phyloP scores from a whole-genome alignment of 179 eudicot species.

The Amaranthus tricolor region DNA sequence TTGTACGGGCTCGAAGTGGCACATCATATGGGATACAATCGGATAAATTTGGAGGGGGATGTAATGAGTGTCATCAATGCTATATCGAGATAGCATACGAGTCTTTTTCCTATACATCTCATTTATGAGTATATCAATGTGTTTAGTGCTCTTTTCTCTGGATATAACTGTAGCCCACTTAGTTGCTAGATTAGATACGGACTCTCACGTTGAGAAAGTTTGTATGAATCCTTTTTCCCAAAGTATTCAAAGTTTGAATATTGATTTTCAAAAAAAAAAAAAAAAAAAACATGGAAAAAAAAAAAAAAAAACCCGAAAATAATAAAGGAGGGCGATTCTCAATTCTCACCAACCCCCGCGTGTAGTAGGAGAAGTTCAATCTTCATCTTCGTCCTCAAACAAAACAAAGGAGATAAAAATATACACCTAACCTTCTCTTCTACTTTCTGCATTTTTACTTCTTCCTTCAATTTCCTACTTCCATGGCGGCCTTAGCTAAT shows the following conservation, averaged over 20 bases:
- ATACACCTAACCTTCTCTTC: no score
- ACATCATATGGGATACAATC: not conserved
- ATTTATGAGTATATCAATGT: not conserved
- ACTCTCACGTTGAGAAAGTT: not conserved
- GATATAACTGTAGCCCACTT: not conserved
- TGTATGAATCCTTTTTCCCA: not conserved
- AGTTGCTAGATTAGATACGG: not conserved
- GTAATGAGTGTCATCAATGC: not conserved
- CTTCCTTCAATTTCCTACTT: constrained; percentile 11
- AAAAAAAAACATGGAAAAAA: no score
- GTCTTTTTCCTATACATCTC: not conserved
- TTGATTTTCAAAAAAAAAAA: no score
- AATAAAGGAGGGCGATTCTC: constrained; percentile 6
- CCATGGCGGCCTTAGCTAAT: constrained; percentile 38
- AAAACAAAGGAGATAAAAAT: not conserved
- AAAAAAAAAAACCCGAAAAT: not conserved
- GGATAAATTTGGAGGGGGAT: not conserved
- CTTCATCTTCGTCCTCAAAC: not conserved
- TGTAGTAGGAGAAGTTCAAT: not conserved
- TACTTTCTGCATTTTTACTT: constrained; percentile 3
- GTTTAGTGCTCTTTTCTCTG: not conserved
- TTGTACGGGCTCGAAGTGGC: not conserved
- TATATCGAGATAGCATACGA: not conserved
- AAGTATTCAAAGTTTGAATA: not conserved
- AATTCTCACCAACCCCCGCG: constrained; percentile 21